A percentile compares a stretch with the other conserved stretches of the same genome.
Evolutionary conservation across 805 yeast genomes (phyloP).

Genomic region (Pachysolen tannophilus): DNA sequence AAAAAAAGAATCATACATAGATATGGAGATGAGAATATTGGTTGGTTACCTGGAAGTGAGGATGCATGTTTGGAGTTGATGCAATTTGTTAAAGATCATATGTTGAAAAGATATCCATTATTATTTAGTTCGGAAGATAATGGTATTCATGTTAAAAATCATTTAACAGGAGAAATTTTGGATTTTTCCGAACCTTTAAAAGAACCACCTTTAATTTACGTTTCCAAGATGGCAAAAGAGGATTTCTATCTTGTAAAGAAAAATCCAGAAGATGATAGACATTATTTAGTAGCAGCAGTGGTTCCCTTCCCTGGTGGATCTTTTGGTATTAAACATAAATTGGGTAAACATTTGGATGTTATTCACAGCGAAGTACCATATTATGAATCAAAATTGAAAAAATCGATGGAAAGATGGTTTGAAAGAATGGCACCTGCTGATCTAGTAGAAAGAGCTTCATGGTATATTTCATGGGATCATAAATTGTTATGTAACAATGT

Average conservation of each 20-base stretch:
- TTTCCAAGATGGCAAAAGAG: conserved; percentile 66
- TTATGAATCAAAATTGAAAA: conserved; percentile 54
- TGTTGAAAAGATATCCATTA: conserved; percentile 55
- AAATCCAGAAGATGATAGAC: conserved; percentile 41
- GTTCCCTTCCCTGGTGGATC: conserved; percentile 79
- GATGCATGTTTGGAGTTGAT: conserved; percentile 57
- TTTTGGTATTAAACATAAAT: conserved; percentile 50
- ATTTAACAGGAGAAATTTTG: conserved; percentile 51
- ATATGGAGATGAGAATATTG: conserved; percentile 55
- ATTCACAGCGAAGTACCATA: conserved; percentile 68
- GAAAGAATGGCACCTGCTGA: conserved; percentile 49
- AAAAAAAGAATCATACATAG: conserved; percentile 48
- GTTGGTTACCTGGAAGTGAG: conserved; percentile 57
- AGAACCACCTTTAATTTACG: conserved; percentile 55
- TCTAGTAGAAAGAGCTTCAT: conserved; percentile 68
- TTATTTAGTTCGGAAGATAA: conserved; percentile 41
- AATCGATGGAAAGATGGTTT: conserved; percentile 71
- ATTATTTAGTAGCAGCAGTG: conserved; percentile 64
- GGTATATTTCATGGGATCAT: conserved; percentile 73
- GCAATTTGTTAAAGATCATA: conserved; percentile 53
- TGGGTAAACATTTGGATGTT: conserved; percentile 54
- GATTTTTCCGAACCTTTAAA: conserved; percentile 54
- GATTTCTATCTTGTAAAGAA: conserved; percentile 61
- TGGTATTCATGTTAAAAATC: conserved; percentile 51
- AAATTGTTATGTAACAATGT: conserved; percentile 48